Evolutionary conservation across 1,284 basidiomycete genomes (phyloP), one percentile per base, ranked within the genome.

Genomic region (Moniliella sp.): DNA sequence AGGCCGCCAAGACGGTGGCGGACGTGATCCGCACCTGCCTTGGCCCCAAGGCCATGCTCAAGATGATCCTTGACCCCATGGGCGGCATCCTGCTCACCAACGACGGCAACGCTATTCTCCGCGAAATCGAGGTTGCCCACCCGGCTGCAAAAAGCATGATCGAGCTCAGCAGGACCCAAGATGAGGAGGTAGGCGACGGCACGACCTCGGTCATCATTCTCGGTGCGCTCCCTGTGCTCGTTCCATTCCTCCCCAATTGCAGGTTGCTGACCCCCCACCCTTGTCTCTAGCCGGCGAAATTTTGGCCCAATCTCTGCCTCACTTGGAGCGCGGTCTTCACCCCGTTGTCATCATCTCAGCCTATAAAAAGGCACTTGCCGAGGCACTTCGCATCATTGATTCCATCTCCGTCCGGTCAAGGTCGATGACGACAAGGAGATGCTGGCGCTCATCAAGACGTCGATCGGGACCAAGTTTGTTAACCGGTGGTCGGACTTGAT

Each of bases 61-160:
- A 97, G 70, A 97, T 97, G 88, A 93, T 94, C 50, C 66, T 93
- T 30, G 84, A 94, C 66, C 57, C 59, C 35, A 50, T 56, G 46
- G 57, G 49, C 13, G 51, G 50, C 27, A 58, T 49, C 18, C 27
- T 34, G 30, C 27, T 94, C 28, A 97, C 88, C 4, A 94, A 94
- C 62, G 88, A 97, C 57, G 88, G 91, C 14, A 91, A 94, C 54
- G 86, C 86, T 7, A 94, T 97, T 46, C 66, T 94, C 25, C 75
- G 88, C 38, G 88, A 97, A 63, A 94, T 94, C 45, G 88, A 97
- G 45, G 86, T 97, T 15, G 83, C 83, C 3, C 88, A 94, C 54
- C 91, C 91, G 0, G 88, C 88, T 15, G 88, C 88, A 18, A 97
- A 94, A 67, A 88, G 86, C 49, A 97, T 97, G 88, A 94, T 97